Conservation (phyloP, 2,329 filamentous ascomycete species). For the Fusarium ambrosium region DNA sequence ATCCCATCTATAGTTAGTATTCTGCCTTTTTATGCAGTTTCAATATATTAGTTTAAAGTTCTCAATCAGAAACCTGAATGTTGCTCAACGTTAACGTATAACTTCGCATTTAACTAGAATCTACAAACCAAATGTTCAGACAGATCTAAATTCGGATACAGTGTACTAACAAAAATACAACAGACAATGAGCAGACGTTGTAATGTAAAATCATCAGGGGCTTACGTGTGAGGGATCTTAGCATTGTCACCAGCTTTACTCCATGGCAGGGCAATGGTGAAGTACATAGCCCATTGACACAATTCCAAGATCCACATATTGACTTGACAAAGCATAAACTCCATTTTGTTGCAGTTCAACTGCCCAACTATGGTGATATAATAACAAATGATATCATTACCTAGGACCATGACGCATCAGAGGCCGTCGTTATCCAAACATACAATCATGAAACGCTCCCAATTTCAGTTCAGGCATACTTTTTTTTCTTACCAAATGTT, state of each 20-base stretch:
- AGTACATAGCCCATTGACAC: background rate
- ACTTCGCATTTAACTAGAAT: no score
- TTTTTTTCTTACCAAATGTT: conserved; percentile 18
- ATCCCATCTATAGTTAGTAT: background rate
- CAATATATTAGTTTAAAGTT: background rate
- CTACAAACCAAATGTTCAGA: background rate
- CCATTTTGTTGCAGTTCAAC: conserved; percentile 19
- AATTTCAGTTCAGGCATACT: conserved; percentile 16
- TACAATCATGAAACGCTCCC: conserved; percentile 35
- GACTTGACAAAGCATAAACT: conserved; percentile 9
- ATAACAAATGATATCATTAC: conserved; percentile 36
- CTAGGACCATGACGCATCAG: conserved; percentile 14
- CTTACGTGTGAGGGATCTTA: background rate
- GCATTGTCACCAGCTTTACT: background rate
- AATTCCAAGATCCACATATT: background rate
- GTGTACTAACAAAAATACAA: background rate
- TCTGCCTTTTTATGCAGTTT: background rate
- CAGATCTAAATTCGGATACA: background rate
- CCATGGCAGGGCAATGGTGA: background rate
- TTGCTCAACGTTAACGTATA: background rate
- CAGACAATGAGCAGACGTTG: no score
- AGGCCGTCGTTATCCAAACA: conserved; percentile 22
- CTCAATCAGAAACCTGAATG: background rate
- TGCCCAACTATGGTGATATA: conserved; percentile 17
- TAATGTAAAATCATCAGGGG: background rate